Base-by-base conservation (phyloP, 2,329 filamentous ascomycete genomes). In the Geosmithia putterillii region DNA sequence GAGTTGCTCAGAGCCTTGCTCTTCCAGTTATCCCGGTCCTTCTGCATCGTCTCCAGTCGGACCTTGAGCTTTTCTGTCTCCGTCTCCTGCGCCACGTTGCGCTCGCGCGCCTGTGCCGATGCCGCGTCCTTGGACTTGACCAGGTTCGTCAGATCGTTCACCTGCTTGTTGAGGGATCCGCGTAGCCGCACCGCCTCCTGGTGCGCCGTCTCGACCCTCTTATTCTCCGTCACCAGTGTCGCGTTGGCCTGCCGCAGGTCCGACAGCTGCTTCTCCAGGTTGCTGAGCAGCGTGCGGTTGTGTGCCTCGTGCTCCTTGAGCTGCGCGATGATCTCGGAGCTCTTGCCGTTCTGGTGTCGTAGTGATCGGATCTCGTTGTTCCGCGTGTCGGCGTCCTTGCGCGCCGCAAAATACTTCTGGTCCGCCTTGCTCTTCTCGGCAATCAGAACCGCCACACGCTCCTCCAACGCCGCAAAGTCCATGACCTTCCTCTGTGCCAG, bases 371-470 rank as follows among this genome's bases (percentile, higher is more conserved):
- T 81, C 63, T 96, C 90, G 46, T 76, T 73, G 45, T 88, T 83
- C 42, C 87, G 76, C 38, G 84, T 81, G 55, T 96, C 90, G 56
- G 90, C 94, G 52, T 89, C 83, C 59, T 95, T 95, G 71, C 94
- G 88, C 8, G 89, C 87, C 1, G 86, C 86, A 60, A 96, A 96
- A 59, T 94, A 98, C 63, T 96, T 96, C 57, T 96, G 90, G 56
- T 98, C 92, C 1, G 90, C 90, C 62, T 95, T 96, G 50, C 83
- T 81, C 67, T 98, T 98, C 63, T 98, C 88, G 0, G 87, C 86
- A 36, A 77, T 78, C 18, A 94, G 66, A 20, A 84, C 70, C 17
- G 77, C 67, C 34, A 90, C 70, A 48, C 83, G 84, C 45, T 95
- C 88, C 63, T 96, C 89, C 56, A 87, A 67, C 4, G 74, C 70